A percentile compares a stretch with the other conserved stretches of the same genome.
Conservation (phyloP, 2,329 filamentous ascomycete species). For the Metarhizium sp. region DNA sequence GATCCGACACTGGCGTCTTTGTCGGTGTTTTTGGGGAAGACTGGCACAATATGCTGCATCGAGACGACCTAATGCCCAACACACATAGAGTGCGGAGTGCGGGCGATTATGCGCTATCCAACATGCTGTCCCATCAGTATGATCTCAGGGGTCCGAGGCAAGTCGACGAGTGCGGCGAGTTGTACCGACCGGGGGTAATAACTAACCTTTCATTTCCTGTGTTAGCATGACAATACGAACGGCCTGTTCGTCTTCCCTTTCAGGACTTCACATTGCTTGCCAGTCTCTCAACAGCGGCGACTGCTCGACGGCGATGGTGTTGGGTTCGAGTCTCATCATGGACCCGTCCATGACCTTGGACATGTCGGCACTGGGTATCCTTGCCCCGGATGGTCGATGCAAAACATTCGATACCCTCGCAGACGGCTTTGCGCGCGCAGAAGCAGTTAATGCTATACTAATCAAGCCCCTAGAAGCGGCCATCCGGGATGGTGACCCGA, state of each 20-base stretch:
- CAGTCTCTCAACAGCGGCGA: constrained; percentile 17
- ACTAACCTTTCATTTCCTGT: neutral
- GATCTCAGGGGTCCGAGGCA: constrained; percentile 8
- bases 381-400: constrained; percentile 23
- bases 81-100: constrained; percentile 7
- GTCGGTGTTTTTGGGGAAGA: constrained; percentile 5
- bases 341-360: constrained; percentile 14
- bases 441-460: constrained; percentile 34
- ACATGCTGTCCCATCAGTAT: constrained; percentile 13
- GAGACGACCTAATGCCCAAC: neutral
- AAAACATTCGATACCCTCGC: constrained; percentile 33
- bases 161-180: neutral
- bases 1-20: constrained; percentile 3
- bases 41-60: constrained; percentile 3
- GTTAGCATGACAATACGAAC: constrained; percentile 23
- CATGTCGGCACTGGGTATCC: constrained; percentile 25
- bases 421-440: constrained; percentile 41
- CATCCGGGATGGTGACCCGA: constrained; percentile 34
- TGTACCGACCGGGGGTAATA: neutral
- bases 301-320: constrained; percentile 19
- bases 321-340: constrained; percentile 21
- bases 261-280: constrained; percentile 27
- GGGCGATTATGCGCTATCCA: constrained; percentile 13
- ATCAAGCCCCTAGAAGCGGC: constrained; percentile 38
- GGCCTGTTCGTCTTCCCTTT: constrained; percentile 27